Base-by-base conservation (phyloP, 306 rosid genomes). In the Hippophae gyantsensis region DNA sequence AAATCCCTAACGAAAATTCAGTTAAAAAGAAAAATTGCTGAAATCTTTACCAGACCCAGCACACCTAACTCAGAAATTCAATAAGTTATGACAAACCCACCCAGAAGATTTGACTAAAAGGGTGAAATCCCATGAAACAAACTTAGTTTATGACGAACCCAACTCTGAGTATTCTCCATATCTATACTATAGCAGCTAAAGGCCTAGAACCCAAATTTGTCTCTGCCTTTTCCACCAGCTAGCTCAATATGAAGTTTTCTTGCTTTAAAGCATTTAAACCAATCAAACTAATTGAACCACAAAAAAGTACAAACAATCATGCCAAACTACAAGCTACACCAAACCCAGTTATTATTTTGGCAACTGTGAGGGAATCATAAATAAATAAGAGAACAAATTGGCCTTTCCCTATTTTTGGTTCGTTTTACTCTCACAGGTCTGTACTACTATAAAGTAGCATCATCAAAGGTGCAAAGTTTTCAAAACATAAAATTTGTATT, bases 221-320 rank as follows among this genome's bases (percentile, higher is more conserved):
- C 26, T 56, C 54, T 27, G 52, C 32, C 26, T 50, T 47, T 52
- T 44, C 64, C 56, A 43, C 64, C 54, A 70, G 9, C 42, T 57
- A 60, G 71, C 50, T 57, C 57, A 65, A 59, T 52, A 69, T 69
- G n/a, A 57, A 45, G 58, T 52, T 68, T 46, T 48, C 66, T 72
- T 63, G 70, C 74, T 69, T 59, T 58, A 18, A 55, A 78, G 58
- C 72, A 58, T 62, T 62, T 57, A 67, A 78, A 52, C 70, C 68
- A 70, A 71, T 52, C 75, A 72, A 76, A 18, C 23, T 1, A 18
- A 18, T 64, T 12, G 56, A 54, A 63, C 51, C 66, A 71, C 26
- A 80, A 55, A 74, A 18, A 72, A 54, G 69, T 69, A 18, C 59
- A 61, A 80, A 72, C 79, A 74, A 84, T 82, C 84, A 78, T 69